Percentiles rank a stretch among this genome's conserved stretches.
Conservation (phyloP, 257 asterid genomes). For the Plantago elongata region DNA sequence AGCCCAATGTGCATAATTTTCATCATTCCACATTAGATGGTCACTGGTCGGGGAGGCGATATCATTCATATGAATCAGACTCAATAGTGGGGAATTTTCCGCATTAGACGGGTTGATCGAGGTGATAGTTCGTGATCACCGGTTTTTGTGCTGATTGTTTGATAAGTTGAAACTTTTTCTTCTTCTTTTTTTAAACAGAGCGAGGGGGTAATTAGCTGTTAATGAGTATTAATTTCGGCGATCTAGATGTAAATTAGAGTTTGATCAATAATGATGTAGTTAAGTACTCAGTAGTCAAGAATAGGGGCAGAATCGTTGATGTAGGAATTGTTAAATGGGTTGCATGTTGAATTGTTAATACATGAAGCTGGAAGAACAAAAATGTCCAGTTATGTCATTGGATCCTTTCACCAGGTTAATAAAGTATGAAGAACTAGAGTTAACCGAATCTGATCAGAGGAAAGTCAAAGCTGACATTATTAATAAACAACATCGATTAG, state of each 20-base stretch:
- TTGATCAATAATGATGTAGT: too few species aligned
- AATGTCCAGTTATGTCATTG: not conserved
- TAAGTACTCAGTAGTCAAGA: not conserved
- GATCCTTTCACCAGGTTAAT: not conserved
- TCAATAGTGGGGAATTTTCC: too few species aligned
- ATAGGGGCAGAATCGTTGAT: not conserved
- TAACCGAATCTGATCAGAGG: not conserved
- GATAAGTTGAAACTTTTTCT: too few species aligned
- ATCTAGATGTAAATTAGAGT: not conserved
- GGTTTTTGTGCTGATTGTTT: too few species aligned
- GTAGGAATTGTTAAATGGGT: slow-evolving; percentile 1
- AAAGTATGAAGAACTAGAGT: not conserved
- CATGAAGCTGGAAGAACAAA: not conserved
- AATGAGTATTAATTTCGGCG: not conserved
- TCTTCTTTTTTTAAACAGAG: too few species aligned
- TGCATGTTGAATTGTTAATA: not conserved
- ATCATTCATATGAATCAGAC: too few species aligned
- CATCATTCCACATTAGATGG: too few species aligned
- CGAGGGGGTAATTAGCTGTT: too few species aligned
- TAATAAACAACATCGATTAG: not conserved
- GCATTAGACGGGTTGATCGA: too few species aligned
- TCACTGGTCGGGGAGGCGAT: too few species aligned
- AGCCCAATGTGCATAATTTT: too few species aligned
- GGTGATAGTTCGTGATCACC: too few species aligned
- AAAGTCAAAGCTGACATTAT: not conserved